Conservation (phyloP, 2,329 filamentous ascomycete species). For the Exophiala calicioides region DNA sequence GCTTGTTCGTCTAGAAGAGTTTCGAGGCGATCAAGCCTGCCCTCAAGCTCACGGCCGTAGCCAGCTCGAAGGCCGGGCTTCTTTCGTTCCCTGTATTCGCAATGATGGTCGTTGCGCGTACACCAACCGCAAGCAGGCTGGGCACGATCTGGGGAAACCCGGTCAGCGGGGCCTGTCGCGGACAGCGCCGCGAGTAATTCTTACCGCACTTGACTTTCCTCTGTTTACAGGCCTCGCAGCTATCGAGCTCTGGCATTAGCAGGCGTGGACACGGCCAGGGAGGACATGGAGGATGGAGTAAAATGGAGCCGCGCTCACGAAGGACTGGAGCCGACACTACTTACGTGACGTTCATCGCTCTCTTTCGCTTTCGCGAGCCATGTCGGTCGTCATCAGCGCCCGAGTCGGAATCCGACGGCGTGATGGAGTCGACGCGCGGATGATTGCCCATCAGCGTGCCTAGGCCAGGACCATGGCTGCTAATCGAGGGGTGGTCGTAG, state of each 20-base stretch:
- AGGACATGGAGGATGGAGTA: neutral
- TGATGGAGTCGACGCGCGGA: constrained; percentile 7
- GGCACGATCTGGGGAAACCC: constrained; percentile 44
- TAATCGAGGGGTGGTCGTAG: constrained; percentile 13
- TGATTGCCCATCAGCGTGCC: constrained; percentile 2
- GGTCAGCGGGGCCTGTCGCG: neutral
- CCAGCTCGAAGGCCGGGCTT: constrained; percentile 67
- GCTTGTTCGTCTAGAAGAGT: constrained; percentile 35
- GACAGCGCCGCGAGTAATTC: constrained; percentile 15
- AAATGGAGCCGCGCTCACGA: neutral
- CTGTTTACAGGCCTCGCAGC: constrained; percentile 48
- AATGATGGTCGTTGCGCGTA: constrained; percentile 64
- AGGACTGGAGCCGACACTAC: constrained; percentile 5
- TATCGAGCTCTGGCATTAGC: constrained; percentile 30
- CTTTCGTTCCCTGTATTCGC: constrained; percentile 70
- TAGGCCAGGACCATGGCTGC: constrained; percentile 15
- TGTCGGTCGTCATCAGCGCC: constrained; percentile 46
- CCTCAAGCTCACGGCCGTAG: constrained; percentile 62
- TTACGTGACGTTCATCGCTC: constrained; percentile 44
- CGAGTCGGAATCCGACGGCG: constrained; percentile 37
- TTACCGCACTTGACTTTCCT: constrained; percentile 50
- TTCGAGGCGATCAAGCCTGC: constrained; percentile 58
- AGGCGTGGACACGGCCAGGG: constrained; percentile 9
- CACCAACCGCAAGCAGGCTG: constrained; percentile 71
- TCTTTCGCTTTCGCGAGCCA: constrained; percentile 57